These are phyloP conservation scores for Nemania bipapillata DNA, from an alignment of 2,329 filamentous ascomycete genomes.

Conservation along the genomic window DNA sequence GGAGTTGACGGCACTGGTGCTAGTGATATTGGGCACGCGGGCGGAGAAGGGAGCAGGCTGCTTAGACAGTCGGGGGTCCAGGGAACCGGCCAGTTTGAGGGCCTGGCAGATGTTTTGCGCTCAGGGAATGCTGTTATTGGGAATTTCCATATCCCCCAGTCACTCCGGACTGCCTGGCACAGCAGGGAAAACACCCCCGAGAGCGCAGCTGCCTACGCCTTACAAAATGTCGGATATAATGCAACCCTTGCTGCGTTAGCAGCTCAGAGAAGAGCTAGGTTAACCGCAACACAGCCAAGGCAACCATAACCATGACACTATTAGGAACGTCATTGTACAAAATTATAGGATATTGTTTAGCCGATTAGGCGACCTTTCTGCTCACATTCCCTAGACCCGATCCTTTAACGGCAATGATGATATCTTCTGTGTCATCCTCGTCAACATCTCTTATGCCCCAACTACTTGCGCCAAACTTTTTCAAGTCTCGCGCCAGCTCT, in stretches of 20 bases:
- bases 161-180: slow-evolving; percentile 60
- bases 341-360: slow-evolving; percentile 47
- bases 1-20: slow-evolving; percentile 34
- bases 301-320: slow-evolving; percentile 42
- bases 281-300: slow-evolving; percentile 47
- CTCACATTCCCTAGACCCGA: slow-evolving; percentile 94
- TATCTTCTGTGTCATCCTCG: slow-evolving; percentile 73
- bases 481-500: slow-evolving; percentile 82
- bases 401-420: slow-evolving; percentile 91
- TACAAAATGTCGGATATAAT: slow-evolving; percentile 66
- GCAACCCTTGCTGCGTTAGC: slow-evolving; percentile 65
- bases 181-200: slow-evolving; percentile 54
- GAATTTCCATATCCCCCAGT: slow-evolving; percentile 64
- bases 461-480: slow-evolving; percentile 86
- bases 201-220: slow-evolving; percentile 61
- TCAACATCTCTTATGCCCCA: slow-evolving; percentile 86
- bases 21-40: slow-evolving; percentile 36
- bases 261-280: slow-evolving; percentile 57
- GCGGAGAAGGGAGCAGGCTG: slow-evolving; percentile 47
- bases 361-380: slow-evolving; percentile 76
- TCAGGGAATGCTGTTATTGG: slow-evolving; percentile 67
- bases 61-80: slow-evolving; percentile 40
- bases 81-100: slow-evolving; percentile 45
- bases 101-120: slow-evolving; percentile 58
- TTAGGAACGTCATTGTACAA: slow-evolving; percentile 43